A percentile compares a stretch with the other conserved stretches of the same genome.
Conservation (phyloP, 2,329 filamentous ascomycete species). For the Camillea tinctor region DNA sequence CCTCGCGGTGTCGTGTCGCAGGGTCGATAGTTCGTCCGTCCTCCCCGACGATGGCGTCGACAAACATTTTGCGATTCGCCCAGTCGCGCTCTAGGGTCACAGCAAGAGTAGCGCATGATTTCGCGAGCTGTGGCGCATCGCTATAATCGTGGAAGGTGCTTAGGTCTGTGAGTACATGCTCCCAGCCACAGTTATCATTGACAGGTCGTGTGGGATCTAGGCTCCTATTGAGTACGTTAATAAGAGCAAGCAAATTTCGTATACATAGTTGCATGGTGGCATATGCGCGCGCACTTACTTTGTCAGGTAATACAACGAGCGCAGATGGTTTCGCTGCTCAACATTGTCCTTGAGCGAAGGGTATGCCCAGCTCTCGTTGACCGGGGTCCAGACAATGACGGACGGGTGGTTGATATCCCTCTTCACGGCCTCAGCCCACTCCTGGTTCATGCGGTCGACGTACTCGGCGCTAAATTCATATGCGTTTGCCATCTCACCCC, state of each 20-base stretch:
- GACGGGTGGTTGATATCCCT: conserved; percentile 65
- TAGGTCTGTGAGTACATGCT: conserved; percentile 63
- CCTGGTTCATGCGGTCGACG: conserved; percentile 58
- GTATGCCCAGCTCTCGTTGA: conserved; percentile 66
- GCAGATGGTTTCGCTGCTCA: conserved; percentile 63
- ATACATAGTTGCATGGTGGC: not conserved
- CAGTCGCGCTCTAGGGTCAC: conserved; percentile 53
- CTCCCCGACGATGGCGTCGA: conserved; percentile 40
- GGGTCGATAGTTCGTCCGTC: conserved; percentile 35
- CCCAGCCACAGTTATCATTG: conserved; percentile 73
- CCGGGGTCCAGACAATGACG: conserved; percentile 65
- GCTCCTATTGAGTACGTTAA: conserved; percentile 32
- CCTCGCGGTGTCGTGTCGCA: conserved; percentile 49
- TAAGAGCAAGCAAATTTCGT: not conserved
- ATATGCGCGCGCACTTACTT: conserved; percentile 45
- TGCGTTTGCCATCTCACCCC: conserved; percentile 64
- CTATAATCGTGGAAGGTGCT: conserved; percentile 69
- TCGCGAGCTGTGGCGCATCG: conserved; percentile 54
- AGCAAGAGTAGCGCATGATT: conserved; percentile 52
- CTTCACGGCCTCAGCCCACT: conserved; percentile 63
- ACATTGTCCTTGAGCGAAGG: conserved; percentile 53
- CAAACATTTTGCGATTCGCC: conserved; percentile 54
- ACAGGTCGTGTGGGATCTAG: conserved; percentile 63
- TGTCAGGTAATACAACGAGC: conserved; percentile 62
- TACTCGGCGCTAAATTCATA: conserved; percentile 62